Evolutionary conservation across 306 rosid genomes (phyloP), one percentile per base, ranked within the genome.

Genomic region (Quercus suber): DNA sequence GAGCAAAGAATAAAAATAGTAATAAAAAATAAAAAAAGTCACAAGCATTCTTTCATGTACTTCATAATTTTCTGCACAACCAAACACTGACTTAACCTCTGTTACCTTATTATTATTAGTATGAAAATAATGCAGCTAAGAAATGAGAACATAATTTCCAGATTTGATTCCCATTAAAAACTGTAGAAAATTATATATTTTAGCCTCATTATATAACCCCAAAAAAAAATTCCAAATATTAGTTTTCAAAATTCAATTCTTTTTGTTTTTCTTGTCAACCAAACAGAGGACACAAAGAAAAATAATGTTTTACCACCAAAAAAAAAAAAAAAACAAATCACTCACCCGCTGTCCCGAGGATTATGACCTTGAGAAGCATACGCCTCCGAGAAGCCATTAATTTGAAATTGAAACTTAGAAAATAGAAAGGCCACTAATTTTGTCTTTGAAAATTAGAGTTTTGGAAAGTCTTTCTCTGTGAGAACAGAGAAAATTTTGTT

Each of bases 271-370:
- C 30, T 12, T 23, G 31, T 20, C 15, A 23, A 59, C 28, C 65
- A 59, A 59, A 59, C 65, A 59, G 67, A 59, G 33, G 6, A 14
- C 14, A 49, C 53, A 4, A 3, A 11, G 27, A 59, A 60, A 21
- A 23, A 60, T 23, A 3, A 23, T 1, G 17, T 25, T 49, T 49
- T 49, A 13, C 31, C 17, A 23, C 41, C 8, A 0, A 9, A 10
- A 25, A 63, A 20, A 28, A 28, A 27, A 8, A 63, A 20, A 28
- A 28, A 28, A 8, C 3, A 31, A 31, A 18, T 5, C 18, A 13
- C 72, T 67, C 27, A 67, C 72, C 72, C 72, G 72, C 72, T 67
- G 72, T 67, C 72, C 72, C 72, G 72, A 67, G 72, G 28, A 67
- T 67, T 67, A 67, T 67, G 72, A 67, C 72, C 72, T 67, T 67